Conservation (phyloP, 257 asterid genomes). For the Lycium barbarum region DNA sequence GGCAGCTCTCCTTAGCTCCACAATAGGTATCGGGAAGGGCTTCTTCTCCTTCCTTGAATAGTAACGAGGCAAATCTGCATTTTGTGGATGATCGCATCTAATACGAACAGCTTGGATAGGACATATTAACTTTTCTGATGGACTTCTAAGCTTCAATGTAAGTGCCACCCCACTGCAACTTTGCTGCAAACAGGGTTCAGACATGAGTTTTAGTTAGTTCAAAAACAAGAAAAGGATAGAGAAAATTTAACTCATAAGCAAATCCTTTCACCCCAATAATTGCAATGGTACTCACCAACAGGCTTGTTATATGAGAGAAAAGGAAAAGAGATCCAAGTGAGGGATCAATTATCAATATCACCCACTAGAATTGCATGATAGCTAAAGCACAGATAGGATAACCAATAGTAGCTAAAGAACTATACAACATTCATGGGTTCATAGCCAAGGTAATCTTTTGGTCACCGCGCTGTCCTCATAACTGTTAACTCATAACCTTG, state of each 20-base stretch:
- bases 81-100: conserved; percentile 73
- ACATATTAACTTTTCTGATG: conserved; percentile 36
- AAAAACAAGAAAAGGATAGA: conserved; percentile 21
- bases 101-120: conserved; percentile 45
- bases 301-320: neutral
- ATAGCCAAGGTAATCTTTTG: neutral
- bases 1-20: conserved; percentile 89
- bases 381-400: neutral
- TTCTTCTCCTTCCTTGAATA: conserved; percentile 85
- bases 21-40: conserved; percentile 91
- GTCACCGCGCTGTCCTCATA: conserved; percentile 6
- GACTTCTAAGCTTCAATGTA: conserved; percentile 43
- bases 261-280: neutral
- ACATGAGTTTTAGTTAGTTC: neutral
- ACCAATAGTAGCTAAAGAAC: neutral
- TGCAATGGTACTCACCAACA: neutral
- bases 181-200: conserved; percentile 48
- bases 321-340: neutral
- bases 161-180: conserved; percentile 43
- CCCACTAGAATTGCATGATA: neutral
- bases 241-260: neutral
- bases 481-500: neutral
- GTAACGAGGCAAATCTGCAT: conserved; percentile 90
- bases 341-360: neutral
- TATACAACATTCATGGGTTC: neutral